Evolutionary conservation across 2,329 filamentous ascomycete genomes (phyloP), one percentile per base, ranked within the genome.

Genomic region (Fusarium sp.): DNA sequence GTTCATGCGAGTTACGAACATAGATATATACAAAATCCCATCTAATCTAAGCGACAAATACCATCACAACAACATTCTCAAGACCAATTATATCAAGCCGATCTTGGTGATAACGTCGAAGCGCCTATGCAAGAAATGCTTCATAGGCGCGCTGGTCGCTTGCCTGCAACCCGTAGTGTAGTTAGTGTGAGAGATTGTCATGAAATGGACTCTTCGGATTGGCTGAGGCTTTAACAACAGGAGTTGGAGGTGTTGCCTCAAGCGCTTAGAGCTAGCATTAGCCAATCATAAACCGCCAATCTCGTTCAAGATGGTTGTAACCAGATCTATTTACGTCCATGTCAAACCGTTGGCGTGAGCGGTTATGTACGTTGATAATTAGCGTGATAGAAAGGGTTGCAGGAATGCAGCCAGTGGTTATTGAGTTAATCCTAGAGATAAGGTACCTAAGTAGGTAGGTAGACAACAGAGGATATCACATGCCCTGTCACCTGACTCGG

Each of bases 111-210:
- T 58, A 25, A 38, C 29, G 36, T 26, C 38, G 54, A 69, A 65
- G 67, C 70, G 69, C 64, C 61, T 56, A 70, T 68, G 64, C 65
- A 67, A 57, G 56, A 51, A 54, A 64, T 68, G 56, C 61, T 65
- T 53, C 48, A 62, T 68, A 71, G 60, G 62, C 71, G 70, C 71
- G 65, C 44, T 52, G 47, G 35, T 36, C 45, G 35, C 47, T 55
- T 41, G 50, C 50, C 54, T 58, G 46, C 59, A 63, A 57, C 58
- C 61, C 47, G 32, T 29, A 40, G 28, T n/a, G n/a, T n/a, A n/a
- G n/a, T n/a, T n/a, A n/a, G n/a, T 39, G 57, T 54, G 48, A 67
- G 52, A 70, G 56, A 62, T 61, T 54, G 42, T 28, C 60, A 57
- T 49, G 32, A 36, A 31, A 53, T 34, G 9, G 44, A 46, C 31